Base-by-base conservation (phyloP, 495 filamentous ascomycete genomes). In the Aspergillus egyptiacus region DNA sequence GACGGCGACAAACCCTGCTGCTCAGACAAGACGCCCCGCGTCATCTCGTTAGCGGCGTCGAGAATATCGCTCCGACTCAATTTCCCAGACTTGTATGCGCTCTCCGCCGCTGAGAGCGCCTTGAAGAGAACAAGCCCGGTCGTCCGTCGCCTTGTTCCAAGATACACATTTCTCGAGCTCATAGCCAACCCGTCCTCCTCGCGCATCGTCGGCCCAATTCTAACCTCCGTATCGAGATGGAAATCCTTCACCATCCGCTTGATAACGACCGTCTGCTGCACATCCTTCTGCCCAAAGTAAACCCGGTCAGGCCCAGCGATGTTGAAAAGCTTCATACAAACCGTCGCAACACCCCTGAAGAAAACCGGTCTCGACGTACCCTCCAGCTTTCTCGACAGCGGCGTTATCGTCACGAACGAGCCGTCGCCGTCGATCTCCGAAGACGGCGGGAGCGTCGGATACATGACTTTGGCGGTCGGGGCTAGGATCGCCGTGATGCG, bases 251-350 rank as follows among this genome's bases (percentile, higher is more conserved):
- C 86, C 81, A 99, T 78, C 6, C 86, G 78, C 63, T 78, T 80
- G 59, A 99, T 87, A 5, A 99, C 78, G 6, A 91, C 86, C 0
- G 89, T 94, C 69, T 99, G 93, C 68, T 99, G 93, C 14, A 96
- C 80, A 58, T 99, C 93, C 70, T 99, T 97, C 68, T 97, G 94
- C 1, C 93, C 93, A 66, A 99, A 96, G 62, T 96, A 99, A 1
- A 90, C 94, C 34, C 80, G 79, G 33, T 95, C 87, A 2, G 93
- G 89, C 55, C 82, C 76, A 31, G 89, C 84, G 39, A 91, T 87
- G 60, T 96, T 97, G 69, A 98, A 93, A 18, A 98, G 70, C 74
- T 98, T 98, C 84, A 89, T 91, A 68, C 89, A 95, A 9, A 98
- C 85, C 9, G 94, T 97, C 20, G 93, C 91, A 19, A 98, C 93